Percentiles rank a stretch among this genome's conserved stretches.
Conservation (phyloP, 192 early-diverging fungal genomes). For the Oehlia diaphana region DNA sequence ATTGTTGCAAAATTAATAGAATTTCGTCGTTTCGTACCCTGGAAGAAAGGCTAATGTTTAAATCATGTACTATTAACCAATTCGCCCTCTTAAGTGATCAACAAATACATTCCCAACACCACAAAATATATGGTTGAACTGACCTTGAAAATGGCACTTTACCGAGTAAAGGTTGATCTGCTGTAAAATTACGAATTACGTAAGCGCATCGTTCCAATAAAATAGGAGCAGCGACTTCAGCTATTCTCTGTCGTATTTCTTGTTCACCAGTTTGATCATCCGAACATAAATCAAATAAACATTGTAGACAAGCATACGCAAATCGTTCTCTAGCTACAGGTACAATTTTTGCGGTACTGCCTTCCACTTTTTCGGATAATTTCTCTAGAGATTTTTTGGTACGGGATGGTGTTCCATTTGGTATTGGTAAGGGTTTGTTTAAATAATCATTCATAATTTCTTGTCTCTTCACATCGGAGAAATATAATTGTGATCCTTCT, state of each 20-base stretch:
- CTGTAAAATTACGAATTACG: constrained; percentile 58
- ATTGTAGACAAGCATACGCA: constrained; percentile 62
- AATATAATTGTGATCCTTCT: constrained; percentile 51
- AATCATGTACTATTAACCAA: constrained; percentile 17
- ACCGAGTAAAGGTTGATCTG: constrained; percentile 68
- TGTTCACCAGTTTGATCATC: constrained; percentile 37
- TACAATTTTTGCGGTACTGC: constrained; percentile 55
- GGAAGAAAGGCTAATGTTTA: constrained; percentile 24
- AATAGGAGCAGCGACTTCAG: constrained; percentile 59
- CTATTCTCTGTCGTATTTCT: constrained; percentile 57
- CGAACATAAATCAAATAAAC: constrained; percentile 68
- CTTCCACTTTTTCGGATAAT: constrained; percentile 33
- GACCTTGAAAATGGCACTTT: constrained; percentile 69
- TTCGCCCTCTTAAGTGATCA: background rate
- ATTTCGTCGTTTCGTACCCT: constrained; percentile 66
- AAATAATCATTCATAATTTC: background rate
- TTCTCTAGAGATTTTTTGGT: background rate
- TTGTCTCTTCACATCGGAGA: constrained; percentile 32
- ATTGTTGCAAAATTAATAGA: constrained; percentile 48
- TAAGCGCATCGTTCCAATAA: constrained; percentile 62
- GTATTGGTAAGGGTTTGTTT: constrained; percentile 5
- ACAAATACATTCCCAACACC: constrained; percentile 17
- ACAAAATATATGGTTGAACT: constrained; percentile 32
- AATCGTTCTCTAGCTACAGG: constrained; percentile 66
- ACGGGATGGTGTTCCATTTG: background rate